Evolutionary conservation across 768 basidiomycete species (phyloP).

Genomic region (Rhodotorula kratochvilovae): DNA sequence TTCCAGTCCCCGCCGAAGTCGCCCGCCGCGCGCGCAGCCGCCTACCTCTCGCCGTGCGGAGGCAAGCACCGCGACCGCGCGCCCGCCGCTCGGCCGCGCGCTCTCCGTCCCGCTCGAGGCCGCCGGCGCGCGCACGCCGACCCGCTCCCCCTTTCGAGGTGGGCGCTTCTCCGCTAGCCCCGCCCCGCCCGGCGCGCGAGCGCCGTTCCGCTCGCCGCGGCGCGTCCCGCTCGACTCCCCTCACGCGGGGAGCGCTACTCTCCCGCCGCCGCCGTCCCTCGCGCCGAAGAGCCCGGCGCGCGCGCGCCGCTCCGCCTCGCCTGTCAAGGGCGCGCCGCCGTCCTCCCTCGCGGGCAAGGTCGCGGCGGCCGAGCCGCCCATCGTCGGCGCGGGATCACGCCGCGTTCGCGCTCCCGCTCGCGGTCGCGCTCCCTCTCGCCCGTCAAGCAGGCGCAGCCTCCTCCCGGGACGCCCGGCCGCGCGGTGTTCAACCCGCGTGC

Average conservation of each 20-base stretch:
- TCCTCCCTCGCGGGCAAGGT: conserved; percentile 1
- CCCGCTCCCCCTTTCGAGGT: conserved; percentile 15
- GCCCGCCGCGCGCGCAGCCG: neutral
- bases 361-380: neutral
- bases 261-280: neutral
- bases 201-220: conserved; percentile 23
- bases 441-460: conserved; percentile 15
- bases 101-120: conserved; percentile 11
- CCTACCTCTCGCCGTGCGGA: neutral
- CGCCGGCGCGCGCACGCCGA: neutral
- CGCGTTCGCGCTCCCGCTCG: conserved; percentile 1
- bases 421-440: conserved; percentile 27
- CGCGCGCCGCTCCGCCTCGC: neutral
- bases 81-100: conserved; percentile 1
- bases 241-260: neutral
- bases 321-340: neutral
- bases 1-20: conserved; percentile 15
- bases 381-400: neutral
- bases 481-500: conserved; percentile 11
- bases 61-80: neutral
- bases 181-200: neutral
- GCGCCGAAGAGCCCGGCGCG: conserved; percentile 1
- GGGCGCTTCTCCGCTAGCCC: neutral
- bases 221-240: conserved; percentile 7
- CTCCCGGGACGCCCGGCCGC: neutral